A percentile compares a stretch with the other conserved stretches of the same genome.
These are phyloP conservation scores for Alternaria triticina DNA, from an alignment of 2,329 filamentous ascomycete genomes.

Conservation along the genomic window DNA sequence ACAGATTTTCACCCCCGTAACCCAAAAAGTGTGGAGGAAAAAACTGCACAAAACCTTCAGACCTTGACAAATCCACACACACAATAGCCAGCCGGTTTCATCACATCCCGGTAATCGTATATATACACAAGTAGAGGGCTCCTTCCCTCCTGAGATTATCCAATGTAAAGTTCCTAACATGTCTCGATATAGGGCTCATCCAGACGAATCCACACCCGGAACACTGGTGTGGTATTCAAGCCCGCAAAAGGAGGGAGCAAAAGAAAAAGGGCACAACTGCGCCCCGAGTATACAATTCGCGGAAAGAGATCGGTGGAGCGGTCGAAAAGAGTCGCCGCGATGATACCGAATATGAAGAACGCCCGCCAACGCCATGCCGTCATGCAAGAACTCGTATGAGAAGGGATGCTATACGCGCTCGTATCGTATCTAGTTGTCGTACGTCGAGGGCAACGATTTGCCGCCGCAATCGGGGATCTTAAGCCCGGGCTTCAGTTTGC, in stretches of 20 bases:
- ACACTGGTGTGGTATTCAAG: neutral
- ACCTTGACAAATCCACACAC: neutral
- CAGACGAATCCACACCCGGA: neutral
- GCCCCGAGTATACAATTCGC: constrained; percentile 17
- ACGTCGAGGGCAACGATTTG: constrained; percentile 54
- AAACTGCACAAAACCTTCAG: neutral
- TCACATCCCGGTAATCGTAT: constrained; percentile 1
- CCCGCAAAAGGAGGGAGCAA: neutral
- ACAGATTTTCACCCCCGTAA: neutral
- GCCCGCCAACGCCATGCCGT: constrained; percentile 33
- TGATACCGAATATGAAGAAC: constrained; percentile 22
- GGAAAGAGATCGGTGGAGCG: constrained; percentile 12
- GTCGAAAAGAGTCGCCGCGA: constrained; percentile 2
- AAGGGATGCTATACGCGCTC: constrained; percentile 10
- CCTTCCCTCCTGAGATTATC: constrained; percentile 3
- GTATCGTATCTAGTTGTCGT: constrained; percentile 1
- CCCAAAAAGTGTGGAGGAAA: neutral
- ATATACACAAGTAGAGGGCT: constrained; percentile 1
- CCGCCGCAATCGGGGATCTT: constrained; percentile 87
- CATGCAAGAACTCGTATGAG: constrained; percentile 23
- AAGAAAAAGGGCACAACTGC: constrained; percentile 9
- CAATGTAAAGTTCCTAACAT: constrained; percentile 8
- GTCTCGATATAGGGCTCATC: neutral
- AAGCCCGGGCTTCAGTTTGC: constrained; percentile 82
- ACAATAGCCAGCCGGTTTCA: neutral